Evolutionary conservation across 192 early-diverging fungal genomes (phyloP).

Genomic region (Coemansia sp.): DNA sequence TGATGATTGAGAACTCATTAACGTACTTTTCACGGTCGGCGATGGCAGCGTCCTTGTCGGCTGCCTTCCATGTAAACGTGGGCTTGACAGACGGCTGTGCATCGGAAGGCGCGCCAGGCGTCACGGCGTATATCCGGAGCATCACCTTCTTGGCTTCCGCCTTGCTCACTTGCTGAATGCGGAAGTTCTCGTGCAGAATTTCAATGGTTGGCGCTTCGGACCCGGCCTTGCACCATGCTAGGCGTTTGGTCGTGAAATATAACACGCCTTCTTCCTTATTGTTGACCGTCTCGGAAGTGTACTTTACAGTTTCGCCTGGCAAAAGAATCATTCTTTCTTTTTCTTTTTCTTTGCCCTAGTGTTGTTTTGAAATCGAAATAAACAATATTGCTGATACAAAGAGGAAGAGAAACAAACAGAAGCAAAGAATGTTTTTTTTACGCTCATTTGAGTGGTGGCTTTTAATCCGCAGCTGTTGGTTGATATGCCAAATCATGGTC

Average conservation of each 20-base stretch:
- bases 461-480: no score
- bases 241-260: conserved; percentile 57
- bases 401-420: neutral
- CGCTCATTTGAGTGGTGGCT: no score
- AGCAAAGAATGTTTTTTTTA: no score
- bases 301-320: conserved; percentile 30
- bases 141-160: conserved; percentile 55
- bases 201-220: conserved; percentile 49
- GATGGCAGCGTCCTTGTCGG: conserved; percentile 52
- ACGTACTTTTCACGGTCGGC: conserved; percentile 54
- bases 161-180: conserved; percentile 47
- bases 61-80: conserved; percentile 44
- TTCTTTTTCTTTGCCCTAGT: no score
- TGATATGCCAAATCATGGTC: no score
- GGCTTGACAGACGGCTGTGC: conserved; percentile 49
- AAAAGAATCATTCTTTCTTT: conserved; percentile 17
- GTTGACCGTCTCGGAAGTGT: conserved; percentile 28
- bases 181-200: conserved; percentile 47
- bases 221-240: conserved; percentile 57
- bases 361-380: neutral
- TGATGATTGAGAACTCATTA: conserved; percentile 30
- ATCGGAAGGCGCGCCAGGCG: conserved; percentile 29
- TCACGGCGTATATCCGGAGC: conserved; percentile 52
- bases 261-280: conserved; percentile 50
- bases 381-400: neutral